A percentile compares a stretch with the other conserved stretches of the same genome.
These are phyloP conservation scores for Aureobasidium sp. DNA, from an alignment of 2,329 filamentous ascomycete species.

Conservation along the genomic window DNA sequence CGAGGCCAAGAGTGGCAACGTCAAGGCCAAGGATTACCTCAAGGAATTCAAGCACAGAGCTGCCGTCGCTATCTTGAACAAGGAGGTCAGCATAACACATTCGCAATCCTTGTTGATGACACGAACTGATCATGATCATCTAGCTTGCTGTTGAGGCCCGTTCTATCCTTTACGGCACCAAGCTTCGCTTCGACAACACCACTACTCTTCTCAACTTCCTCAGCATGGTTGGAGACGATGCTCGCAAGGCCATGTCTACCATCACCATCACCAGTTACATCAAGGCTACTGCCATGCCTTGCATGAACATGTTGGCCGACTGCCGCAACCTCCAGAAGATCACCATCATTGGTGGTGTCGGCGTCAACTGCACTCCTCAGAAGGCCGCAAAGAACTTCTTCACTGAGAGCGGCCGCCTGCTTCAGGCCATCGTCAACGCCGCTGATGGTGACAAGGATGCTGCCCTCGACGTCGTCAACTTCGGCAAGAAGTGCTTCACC, in stretches of 20 bases:
- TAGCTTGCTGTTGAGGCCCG: constrained; percentile 23
- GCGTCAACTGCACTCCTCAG: constrained; percentile 19
- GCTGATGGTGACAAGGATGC: constrained; percentile 18
- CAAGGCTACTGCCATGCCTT: constrained; percentile 22
- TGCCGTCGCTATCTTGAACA: constrained; percentile 24
- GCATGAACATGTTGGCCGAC: constrained; percentile 25
- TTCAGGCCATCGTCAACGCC: constrained; percentile 18
- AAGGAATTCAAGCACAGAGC: constrained; percentile 24
- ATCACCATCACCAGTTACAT: constrained; percentile 24
- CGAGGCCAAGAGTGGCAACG: constrained; percentile 22
- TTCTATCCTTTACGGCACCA: constrained; percentile 24
- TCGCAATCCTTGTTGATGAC: not conserved
- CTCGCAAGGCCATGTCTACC: constrained; percentile 17
- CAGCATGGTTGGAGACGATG: constrained; percentile 16
- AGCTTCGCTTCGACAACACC: constrained; percentile 25
- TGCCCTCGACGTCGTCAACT: constrained; percentile 22
- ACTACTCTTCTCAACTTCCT: constrained; percentile 26
- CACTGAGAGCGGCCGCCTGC: constrained; percentile 25
- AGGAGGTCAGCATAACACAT: constrained; percentile 19
- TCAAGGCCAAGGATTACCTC: constrained; percentile 10
- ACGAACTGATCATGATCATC: not conserved
- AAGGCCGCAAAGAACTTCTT: constrained; percentile 28
- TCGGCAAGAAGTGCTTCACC: constrained; percentile 20
- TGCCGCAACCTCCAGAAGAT: constrained; percentile 21
- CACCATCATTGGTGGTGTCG: constrained; percentile 22